Percentiles rank a stretch among this genome's conserved stretches.
Conservation (phyloP, 179 eudicot genomes). For the Actinidia arguta region DNA sequence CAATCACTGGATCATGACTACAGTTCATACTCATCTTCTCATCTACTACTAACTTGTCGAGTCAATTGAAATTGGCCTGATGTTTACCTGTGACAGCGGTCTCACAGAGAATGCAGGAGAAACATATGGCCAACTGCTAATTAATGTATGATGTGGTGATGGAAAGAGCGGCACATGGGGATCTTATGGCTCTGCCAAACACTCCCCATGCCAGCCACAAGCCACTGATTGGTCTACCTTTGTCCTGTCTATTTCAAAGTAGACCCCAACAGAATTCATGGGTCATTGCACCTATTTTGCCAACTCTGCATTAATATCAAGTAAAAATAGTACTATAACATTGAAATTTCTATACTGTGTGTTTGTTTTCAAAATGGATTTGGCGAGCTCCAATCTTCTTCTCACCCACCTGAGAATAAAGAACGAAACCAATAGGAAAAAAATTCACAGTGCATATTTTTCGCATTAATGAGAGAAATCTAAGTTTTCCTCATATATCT, state of each 20-base stretch:
- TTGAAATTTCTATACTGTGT: no score
- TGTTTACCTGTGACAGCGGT: background rate
- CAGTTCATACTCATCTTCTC: background rate
- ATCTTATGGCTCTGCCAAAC: background rate
- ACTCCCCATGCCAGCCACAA: background rate
- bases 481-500: no score
- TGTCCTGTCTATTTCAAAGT: background rate
- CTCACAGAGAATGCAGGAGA: background rate
- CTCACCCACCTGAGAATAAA: no score
- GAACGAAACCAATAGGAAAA: no score
- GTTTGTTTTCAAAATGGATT: no score
- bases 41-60: background rate
- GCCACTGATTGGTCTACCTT: background rate
- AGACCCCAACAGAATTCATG: no score
- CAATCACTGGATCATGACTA: background rate
- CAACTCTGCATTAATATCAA: no score
- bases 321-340: no score
- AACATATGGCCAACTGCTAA: background rate
- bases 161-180: conserved; percentile 10
- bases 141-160: background rate
- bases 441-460: no score
- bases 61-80: background rate
- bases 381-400: no score
- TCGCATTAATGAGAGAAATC: no score
- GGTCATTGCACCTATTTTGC: no score